Evolutionary conservation across 2,329 filamentous ascomycete genomes (phyloP).

Genomic region (Colletotrichum tofieldiae): DNA sequence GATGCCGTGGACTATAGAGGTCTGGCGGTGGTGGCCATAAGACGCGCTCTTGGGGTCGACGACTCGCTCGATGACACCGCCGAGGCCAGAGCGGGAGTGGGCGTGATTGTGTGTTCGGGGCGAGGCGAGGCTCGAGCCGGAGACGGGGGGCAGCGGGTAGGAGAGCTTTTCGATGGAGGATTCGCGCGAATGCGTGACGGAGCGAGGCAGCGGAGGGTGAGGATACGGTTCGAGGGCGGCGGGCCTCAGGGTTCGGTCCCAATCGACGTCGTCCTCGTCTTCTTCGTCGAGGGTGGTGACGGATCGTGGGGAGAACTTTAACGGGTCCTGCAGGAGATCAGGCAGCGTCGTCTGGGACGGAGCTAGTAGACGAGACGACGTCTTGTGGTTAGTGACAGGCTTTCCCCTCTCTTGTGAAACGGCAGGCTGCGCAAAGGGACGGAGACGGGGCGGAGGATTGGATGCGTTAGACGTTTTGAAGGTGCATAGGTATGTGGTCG

Average conservation of each 20-base stretch:
- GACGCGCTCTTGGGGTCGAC: constrained; percentile 69
- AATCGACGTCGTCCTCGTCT: constrained; percentile 63
- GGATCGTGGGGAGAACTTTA: constrained; percentile 67
- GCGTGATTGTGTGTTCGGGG: constrained; percentile 58
- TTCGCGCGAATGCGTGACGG: constrained; percentile 69
- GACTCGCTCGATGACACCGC: constrained; percentile 65
- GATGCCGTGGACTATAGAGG: constrained; percentile 96
- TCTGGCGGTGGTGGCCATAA: constrained; percentile 94
- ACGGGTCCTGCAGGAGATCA: constrained; percentile 67
- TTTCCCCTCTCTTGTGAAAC: constrained; percentile 52
- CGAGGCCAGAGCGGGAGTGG: constrained; percentile 58
- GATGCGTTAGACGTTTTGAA: constrained; percentile 43
- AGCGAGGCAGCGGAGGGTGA: constrained; percentile 52
- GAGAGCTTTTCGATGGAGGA: constrained; percentile 71
- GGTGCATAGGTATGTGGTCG: constrained; percentile 43
- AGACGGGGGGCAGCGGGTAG: constrained; percentile 40
- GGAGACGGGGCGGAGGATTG: constrained; percentile 42
- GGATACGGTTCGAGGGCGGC: constrained; percentile 56
- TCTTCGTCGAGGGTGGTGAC: constrained; percentile 69
- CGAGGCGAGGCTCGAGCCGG: constrained; percentile 51
- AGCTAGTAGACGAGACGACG: constrained; percentile 57
- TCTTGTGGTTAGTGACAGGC: constrained; percentile 43
- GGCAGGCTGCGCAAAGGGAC: constrained; percentile 45
- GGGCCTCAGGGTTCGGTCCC: constrained; percentile 68
- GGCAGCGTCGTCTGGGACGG: constrained; percentile 73